phyloP scores from a whole-genome alignment of 352 stramenopile genomes.

The Pythium grandisporangium region DNA sequence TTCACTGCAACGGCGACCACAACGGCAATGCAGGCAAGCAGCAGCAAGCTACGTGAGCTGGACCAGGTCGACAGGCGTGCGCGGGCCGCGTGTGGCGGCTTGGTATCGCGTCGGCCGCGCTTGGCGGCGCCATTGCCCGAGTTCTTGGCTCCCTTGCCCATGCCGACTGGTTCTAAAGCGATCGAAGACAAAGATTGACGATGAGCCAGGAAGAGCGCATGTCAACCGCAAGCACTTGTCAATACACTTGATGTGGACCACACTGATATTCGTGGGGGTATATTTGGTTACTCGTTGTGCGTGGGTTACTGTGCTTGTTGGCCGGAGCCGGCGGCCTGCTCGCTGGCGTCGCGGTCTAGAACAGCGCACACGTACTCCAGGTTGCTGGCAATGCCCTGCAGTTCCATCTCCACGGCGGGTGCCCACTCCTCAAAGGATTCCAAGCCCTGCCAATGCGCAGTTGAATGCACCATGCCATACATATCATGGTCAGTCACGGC shows the following conservation, averaged over 20 bases:
- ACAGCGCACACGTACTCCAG: slow-evolving; percentile 62
- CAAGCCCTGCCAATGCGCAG: slow-evolving; percentile 23
- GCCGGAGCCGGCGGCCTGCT: background rate
- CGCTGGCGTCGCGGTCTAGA: slow-evolving; percentile 25
- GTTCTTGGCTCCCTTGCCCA: background rate
- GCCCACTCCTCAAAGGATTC: slow-evolving; percentile 55
- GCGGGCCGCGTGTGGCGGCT: background rate
- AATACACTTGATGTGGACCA: too few species aligned
- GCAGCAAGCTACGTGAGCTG: background rate
- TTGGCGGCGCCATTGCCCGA: background rate
- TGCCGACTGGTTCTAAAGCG: too few species aligned
- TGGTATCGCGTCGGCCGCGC: too few species aligned
- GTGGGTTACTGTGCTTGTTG: too few species aligned
- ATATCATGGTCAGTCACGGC: background rate
- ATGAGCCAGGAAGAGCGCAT: too few species aligned
- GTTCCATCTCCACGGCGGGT: slow-evolving; percentile 23
- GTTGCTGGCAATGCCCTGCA: slow-evolving; percentile 49
- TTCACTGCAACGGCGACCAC: slow-evolving; percentile 6
- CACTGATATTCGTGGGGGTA: slow-evolving; percentile 1
- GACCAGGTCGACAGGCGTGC: background rate
- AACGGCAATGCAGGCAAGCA: slow-evolving; percentile 3
- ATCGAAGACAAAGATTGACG: too few species aligned
- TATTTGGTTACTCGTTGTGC: background rate
- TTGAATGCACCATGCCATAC: background rate
- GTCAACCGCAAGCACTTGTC: too few species aligned